phyloP scores from a whole-genome alignment of 257 asterid species.

The Capsicum chinense region DNA sequence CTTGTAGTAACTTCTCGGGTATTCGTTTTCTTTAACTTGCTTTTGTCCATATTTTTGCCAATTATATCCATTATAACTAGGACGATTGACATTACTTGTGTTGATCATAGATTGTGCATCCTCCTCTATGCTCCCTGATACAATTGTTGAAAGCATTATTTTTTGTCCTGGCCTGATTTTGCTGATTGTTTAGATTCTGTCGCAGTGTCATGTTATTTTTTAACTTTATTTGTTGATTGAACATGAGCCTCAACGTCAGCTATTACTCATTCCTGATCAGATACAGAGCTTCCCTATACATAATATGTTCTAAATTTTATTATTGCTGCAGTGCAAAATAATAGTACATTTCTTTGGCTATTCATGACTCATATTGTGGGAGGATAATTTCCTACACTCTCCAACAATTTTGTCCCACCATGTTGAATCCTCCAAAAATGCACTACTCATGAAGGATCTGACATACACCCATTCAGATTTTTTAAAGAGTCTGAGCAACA shows the following conservation, averaged over 20 bases:
- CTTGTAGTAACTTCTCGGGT: conserved; percentile 84
- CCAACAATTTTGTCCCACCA: neutral
- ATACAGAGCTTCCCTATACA: conserved; percentile 41
- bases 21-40: conserved; percentile 84
- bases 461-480: neutral
- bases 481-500: neutral
- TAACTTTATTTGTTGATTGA: conserved; percentile 35
- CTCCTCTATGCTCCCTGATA: conserved; percentile 41
- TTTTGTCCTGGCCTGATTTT: conserved; percentile 30
- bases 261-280: conserved; percentile 39
- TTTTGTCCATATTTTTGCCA: conserved; percentile 98
- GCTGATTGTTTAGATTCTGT: conserved; percentile 33
- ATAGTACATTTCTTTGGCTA: neutral
- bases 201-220: conserved; percentile 32
- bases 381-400: neutral
- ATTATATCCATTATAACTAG: conserved; percentile 70
- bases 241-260: conserved; percentile 35
- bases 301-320: neutral
- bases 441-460: neutral
- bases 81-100: conserved; percentile 42
- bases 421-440: neutral
- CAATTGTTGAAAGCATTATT: conserved; percentile 26
- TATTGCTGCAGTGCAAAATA: neutral
- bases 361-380: conserved; percentile 1
- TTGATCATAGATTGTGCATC: conserved; percentile 39